Evolutionary conservation across 768 basidiomycete species (phyloP).

Genomic region (Dentipellis sp.): DNA sequence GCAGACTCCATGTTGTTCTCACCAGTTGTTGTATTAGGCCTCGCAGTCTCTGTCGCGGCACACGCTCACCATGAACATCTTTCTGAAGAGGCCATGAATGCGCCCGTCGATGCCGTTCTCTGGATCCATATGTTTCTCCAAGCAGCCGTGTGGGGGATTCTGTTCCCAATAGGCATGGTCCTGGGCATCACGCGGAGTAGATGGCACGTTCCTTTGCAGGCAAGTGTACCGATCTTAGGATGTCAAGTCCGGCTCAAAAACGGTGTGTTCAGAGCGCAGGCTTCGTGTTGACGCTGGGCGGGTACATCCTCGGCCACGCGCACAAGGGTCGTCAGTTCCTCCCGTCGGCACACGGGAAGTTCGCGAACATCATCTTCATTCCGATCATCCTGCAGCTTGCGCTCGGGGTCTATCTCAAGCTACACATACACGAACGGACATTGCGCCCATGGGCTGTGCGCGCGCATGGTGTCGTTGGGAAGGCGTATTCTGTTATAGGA

Average conservation of each 20-base stretch:
- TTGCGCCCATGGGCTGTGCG: constrained; percentile 62
- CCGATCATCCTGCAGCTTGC: constrained; percentile 58
- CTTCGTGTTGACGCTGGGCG: constrained; percentile 59
- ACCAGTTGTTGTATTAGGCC: not conserved
- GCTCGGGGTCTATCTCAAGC: constrained; percentile 84
- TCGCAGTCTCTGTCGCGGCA: constrained; percentile 26
- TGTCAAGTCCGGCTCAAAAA: not conserved
- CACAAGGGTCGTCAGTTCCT: constrained; percentile 77
- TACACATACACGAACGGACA: constrained; percentile 78
- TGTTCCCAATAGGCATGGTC: constrained; percentile 83
- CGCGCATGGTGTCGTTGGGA: constrained; percentile 74
- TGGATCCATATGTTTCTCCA: constrained; percentile 83
- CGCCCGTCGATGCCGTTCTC: constrained; percentile 68
- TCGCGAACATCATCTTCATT: constrained; percentile 55
- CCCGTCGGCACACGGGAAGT: constrained; percentile 60
- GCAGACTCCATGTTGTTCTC: not conserved
- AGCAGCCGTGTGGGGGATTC: constrained; percentile 69
- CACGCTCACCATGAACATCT: constrained; percentile 59
- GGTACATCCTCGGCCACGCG: constrained; percentile 78
- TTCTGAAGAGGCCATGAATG: constrained; percentile 51
- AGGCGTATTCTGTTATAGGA: constrained; percentile 72
- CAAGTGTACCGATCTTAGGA: constrained; percentile 18
- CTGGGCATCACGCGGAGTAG: constrained; percentile 67
- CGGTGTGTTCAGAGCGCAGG: constrained; percentile 41
- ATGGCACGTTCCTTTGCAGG: constrained; percentile 90